Evolutionary conservation across 1,139 yeast species (phyloP).

Genomic region (Suhomyces coccinellae): DNA sequence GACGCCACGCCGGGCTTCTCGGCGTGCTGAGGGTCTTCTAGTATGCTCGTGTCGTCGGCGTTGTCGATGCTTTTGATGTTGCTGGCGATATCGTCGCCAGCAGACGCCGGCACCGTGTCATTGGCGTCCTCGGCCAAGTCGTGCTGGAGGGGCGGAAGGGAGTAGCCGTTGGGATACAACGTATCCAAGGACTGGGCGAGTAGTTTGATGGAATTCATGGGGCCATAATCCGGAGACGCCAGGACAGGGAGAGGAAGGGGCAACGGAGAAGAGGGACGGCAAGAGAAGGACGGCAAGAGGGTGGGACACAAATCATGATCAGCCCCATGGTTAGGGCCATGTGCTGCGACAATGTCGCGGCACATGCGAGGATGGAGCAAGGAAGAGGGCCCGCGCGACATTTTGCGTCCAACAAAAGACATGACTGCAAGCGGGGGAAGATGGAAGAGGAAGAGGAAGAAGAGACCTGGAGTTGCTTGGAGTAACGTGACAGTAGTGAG

Average conservation of each 20-base stretch:
- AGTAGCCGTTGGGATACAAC: conserved; percentile 25
- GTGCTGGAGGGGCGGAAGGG: conserved; percentile 12
- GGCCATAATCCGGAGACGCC: conserved; percentile 5
- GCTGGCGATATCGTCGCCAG: too few species aligned
- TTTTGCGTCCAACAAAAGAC: conserved; percentile 7
- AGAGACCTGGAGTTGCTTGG: too few species aligned
- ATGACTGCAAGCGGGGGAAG: conserved; percentile 1
- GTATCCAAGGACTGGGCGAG: conserved; percentile 40
- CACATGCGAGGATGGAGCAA: neutral
- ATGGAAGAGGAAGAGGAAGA: neutral
- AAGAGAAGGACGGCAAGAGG: neutral
- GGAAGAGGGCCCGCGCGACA: conserved; percentile 1
- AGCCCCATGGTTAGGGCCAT: conserved; percentile 7
- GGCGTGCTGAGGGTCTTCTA: too few species aligned
- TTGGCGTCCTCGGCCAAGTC: conserved; percentile 17
- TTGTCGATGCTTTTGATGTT: too few species aligned
- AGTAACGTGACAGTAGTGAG: neutral
- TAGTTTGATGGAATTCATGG: conserved; percentile 42
- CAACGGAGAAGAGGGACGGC: neutral
- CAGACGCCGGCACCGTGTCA: neutral
- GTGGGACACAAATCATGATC: conserved; percentile 6
- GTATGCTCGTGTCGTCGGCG: too few species aligned
- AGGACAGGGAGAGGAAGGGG: neutral
- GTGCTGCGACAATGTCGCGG: conserved; percentile 11
- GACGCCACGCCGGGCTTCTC: conserved; percentile 10